phyloP scores from a whole-genome alignment of 2,329 filamentous ascomycete genomes.

The Alternaria burnsii region DNA sequence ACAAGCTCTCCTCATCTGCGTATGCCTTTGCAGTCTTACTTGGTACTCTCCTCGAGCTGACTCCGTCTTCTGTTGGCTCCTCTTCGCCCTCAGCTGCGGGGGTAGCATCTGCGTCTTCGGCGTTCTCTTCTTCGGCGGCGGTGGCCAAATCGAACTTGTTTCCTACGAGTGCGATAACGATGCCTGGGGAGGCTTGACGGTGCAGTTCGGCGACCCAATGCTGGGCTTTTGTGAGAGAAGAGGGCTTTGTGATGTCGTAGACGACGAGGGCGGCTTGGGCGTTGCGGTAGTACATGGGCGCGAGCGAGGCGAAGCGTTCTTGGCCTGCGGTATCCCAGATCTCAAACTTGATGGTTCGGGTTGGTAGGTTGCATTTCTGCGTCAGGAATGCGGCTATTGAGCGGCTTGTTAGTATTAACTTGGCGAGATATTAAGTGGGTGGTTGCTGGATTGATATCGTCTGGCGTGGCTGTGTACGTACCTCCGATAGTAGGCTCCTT shows the following conservation, averaged over 20 bases:
- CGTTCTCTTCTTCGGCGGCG: constrained; percentile 41
- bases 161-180: constrained; percentile 95
- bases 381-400: constrained; percentile 89
- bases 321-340: constrained; percentile 99
- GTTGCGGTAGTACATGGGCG: constrained; percentile 99
- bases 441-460: neutral
- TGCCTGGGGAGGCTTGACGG: constrained; percentile 92
- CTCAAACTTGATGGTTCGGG: constrained; percentile 72
- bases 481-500: constrained; percentile 99
- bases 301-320: constrained; percentile 94
- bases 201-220: constrained; percentile 99
- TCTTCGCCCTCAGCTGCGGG: constrained; percentile 60
- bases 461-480: constrained; percentile 55
- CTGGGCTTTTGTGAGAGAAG: constrained; percentile 93
- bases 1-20: constrained; percentile 89
- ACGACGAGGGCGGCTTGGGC: constrained; percentile 97
- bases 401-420: constrained; percentile 8
- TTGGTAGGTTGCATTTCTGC: constrained; percentile 96
- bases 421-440: neutral
- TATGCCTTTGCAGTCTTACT: constrained; percentile 93
- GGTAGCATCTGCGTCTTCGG: constrained; percentile 60
- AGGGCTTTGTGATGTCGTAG: constrained; percentile 97
- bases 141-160: constrained; percentile 85
- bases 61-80: constrained; percentile 66
- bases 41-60: constrained; percentile 84